A percentile compares a stretch with the other conserved stretches of the same genome.
These are phyloP conservation scores for Boechera divaricarpa DNA, from an alignment of 345 rosid species.

Conservation along the genomic window DNA sequence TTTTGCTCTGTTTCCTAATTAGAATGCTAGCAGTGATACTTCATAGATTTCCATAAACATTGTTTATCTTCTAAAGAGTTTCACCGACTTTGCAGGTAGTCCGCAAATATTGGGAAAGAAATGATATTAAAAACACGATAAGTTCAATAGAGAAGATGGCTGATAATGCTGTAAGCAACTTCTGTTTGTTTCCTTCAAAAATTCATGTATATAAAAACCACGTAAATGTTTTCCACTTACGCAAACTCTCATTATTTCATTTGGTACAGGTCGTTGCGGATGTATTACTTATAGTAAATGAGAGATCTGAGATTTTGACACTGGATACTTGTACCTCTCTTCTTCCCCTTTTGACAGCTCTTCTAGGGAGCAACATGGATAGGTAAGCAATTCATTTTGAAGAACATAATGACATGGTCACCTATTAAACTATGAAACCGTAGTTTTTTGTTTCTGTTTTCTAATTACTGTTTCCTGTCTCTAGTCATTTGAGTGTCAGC, in stretches of 20 bases:
- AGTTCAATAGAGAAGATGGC: slow-evolving; percentile 93
- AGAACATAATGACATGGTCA: not conserved
- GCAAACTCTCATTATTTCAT: not conserved
- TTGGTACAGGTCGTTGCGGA: slow-evolving; percentile 82
- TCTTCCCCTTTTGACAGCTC: slow-evolving; percentile 76
- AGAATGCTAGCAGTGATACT: slow-evolving; percentile 25
- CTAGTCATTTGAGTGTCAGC: slow-evolving; percentile 83
- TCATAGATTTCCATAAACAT: slow-evolving; percentile 14
- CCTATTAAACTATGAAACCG: not conserved
- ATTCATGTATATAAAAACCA: slow-evolving; percentile 1
- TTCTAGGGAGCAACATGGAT: slow-evolving; percentile 83
- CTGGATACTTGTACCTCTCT: slow-evolving; percentile 85
- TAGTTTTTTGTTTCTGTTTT: not conserved
- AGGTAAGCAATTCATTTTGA: slow-evolving; percentile 52
- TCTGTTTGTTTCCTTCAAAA: slow-evolving; percentile 3
- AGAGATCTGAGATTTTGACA: slow-evolving; percentile 72
- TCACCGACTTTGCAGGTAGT: slow-evolving; percentile 62
- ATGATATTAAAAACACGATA: slow-evolving; percentile 78
- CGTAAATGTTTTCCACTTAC: not conserved
- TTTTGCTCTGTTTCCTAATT: slow-evolving; percentile 14
- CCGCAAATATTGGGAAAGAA: slow-evolving; percentile 87
- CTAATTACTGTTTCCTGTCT: slow-evolving; percentile 22
- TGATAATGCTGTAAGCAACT: slow-evolving; percentile 75
- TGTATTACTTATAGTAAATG: slow-evolving; percentile 64
- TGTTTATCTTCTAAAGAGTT: slow-evolving; percentile 34